A percentile compares a stretch with the other conserved stretches of the same genome.
These are phyloP conservation scores for Trichaptum fuscoviolaceum DNA, from an alignment of 768 basidiomycete species.

Conservation along the genomic window DNA sequence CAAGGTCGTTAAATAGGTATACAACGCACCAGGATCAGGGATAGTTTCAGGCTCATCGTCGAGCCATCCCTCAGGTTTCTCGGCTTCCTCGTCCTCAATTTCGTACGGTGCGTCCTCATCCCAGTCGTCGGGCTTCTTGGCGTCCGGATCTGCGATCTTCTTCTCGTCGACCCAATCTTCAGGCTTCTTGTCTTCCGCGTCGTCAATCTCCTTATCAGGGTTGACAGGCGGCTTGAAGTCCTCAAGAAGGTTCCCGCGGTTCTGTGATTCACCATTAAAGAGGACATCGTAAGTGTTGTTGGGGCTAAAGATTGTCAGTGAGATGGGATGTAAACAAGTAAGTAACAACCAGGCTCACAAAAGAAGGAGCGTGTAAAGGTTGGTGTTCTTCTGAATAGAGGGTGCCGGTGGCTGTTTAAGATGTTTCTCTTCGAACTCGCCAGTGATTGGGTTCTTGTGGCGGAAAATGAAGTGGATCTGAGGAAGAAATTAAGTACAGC, in stretches of 20 bases:
- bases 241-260: constrained; percentile 80
- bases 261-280: constrained; percentile 81
- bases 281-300: constrained; percentile 92
- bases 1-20: background rate
- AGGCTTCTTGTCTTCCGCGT: constrained; percentile 88
- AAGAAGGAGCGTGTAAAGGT: constrained; percentile 91
- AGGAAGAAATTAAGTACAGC: background rate
- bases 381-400: constrained; percentile 83
- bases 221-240: constrained; percentile 94
- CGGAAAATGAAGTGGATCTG: constrained; percentile 99
- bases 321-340: constrained; percentile 4
- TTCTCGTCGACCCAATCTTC: constrained; percentile 88
- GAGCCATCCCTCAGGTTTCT: constrained; percentile 94
- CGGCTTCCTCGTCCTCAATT: constrained; percentile 81
- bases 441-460: constrained; percentile 88
- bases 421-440: constrained; percentile 97
- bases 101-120: constrained; percentile 95
- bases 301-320: constrained; percentile 43
- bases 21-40: constrained; percentile 73
- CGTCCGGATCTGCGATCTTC: constrained; percentile 79
- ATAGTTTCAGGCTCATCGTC: constrained; percentile 76
- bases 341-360: constrained; percentile 49
- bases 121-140: constrained; percentile 93
- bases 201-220: constrained; percentile 89
- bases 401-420: constrained; percentile 77